Conservation (phyloP, 2,329 filamentous ascomycete genomes). For the Parascedosporium putredinis region DNA sequence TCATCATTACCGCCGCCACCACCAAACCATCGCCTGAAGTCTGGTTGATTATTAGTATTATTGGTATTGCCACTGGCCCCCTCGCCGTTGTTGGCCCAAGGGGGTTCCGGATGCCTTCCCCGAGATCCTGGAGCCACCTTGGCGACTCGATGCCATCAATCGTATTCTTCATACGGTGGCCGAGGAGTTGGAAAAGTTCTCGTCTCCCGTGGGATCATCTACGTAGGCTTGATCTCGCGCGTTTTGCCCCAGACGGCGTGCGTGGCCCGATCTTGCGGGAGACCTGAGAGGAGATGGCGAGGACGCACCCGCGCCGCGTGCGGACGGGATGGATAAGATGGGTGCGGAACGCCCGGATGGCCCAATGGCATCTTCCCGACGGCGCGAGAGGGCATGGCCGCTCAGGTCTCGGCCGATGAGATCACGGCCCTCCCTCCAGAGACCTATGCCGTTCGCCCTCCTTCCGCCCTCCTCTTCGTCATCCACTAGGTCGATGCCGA, state of each 20-base stretch:
- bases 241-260: constrained; percentile 7
- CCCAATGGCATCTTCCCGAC: constrained; percentile 32
- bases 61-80: constrained; percentile 19
- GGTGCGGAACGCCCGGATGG: constrained; percentile 27
- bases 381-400: constrained; percentile 45
- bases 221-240: constrained; percentile 18
- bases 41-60: constrained; percentile 21
- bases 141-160: constrained; percentile 75
- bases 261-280: constrained; percentile 20
- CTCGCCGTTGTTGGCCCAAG: constrained; percentile 60
- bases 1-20: constrained; percentile 35
- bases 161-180: constrained; percentile 82
- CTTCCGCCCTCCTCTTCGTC: constrained; percentile 52
- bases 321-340: constrained; percentile 36
- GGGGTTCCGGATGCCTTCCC: constrained; percentile 60
- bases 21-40: constrained; percentile 50
- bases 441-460: constrained; percentile 57
- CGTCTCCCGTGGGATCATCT: constrained; percentile 56
- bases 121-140: constrained; percentile 68
- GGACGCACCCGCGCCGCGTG: constrained; percentile 21
- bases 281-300: constrained; percentile 14
- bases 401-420: constrained; percentile 80
- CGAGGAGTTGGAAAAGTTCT: constrained; percentile 77
- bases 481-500: constrained; percentile 63
- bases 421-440: constrained; percentile 84